These are phyloP conservation scores for Geranomyces michiganensis DNA, from an alignment of 192 early-diverging fungal genomes.

Conservation along the genomic window DNA sequence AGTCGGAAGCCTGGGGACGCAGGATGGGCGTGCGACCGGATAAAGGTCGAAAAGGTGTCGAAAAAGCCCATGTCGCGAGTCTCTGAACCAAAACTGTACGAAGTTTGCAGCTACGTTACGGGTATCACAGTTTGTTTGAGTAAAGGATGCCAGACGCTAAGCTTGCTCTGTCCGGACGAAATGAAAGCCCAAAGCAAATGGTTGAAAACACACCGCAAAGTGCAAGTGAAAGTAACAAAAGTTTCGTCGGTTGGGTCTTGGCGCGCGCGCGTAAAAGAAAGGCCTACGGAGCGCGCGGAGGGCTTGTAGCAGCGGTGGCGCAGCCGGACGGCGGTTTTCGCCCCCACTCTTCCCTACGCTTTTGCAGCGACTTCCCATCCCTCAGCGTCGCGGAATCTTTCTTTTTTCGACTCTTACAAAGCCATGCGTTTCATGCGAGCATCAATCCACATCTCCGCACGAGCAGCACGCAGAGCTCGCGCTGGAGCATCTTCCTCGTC, in stretches of 20 bases:
- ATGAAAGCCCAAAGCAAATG: no score
- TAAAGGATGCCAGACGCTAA: no score
- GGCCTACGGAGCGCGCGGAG: no score
- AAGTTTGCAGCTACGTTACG: no score
- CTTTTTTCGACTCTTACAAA: neutral
- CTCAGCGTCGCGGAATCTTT: neutral
- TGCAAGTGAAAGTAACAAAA: no score
- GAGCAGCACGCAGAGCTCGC: conserved; percentile 22
- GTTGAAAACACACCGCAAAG: no score
- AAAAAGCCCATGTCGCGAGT: conserved; percentile 13
- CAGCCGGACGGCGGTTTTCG: no score
- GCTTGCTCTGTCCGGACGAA: no score
- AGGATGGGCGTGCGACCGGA: neutral
- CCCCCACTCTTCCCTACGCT: neutral
- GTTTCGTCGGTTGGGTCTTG: no score
- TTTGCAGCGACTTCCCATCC: neutral
- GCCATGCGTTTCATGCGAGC: conserved; percentile 19
- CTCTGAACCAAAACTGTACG: neutral
- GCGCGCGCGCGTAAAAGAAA: no score
- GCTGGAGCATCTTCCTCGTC: neutral
- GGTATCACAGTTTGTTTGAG: no score
- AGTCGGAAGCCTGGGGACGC: neutral
- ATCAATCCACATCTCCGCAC: conserved; percentile 14
- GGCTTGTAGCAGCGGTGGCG: no score
- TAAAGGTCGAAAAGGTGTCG: neutral